Base-by-base conservation (phyloP, 805 yeast genomes). In the Babjeviella inositovora region DNA sequence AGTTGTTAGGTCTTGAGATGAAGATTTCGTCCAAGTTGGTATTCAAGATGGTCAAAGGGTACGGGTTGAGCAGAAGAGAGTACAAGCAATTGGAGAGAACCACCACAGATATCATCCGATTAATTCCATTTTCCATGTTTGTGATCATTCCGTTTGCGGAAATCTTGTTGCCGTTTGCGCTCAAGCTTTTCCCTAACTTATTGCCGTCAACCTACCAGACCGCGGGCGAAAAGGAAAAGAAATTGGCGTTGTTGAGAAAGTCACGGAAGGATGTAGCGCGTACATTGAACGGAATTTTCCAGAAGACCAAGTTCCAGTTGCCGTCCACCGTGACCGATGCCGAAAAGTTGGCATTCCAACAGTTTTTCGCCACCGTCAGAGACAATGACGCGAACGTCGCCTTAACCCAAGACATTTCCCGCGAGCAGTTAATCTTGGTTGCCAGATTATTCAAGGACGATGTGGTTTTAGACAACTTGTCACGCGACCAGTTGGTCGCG, bases 121-220 rank as follows among this genome's bases (percentile, higher is more conserved):
- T 87, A 28, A 84, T 87, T 22, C 97, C 97, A 13, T 87, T 87
- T 48, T 70, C 92, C 19, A 70, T 85, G 65, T 85, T 87, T 46
- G 58, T 87, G 8, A 53, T 87, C 28, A 68, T 87, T 19, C 97
- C 97, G 20, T 87, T 87, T 53, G 96, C 96, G n/a, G 97, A 87
- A 48, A 55, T 87, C 26, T 58, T 87, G 32, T 57, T 87, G 23
- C 97, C 97, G 1, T 51, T 87, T 15, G 95, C 94, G 2, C 55
- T 87, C 33, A 79, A 79, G 45, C 33, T 87, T 8, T 87, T 87
- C 70, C 97, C 97, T 39, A 81, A 80, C 44, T 49, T 87, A 35
- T 59, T 87, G 31, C 98, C 98, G 14, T 81, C 95, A 13, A 90
- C 97, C 7, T 87, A 81, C 47, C 84, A 75, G 43, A 62, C 74